phyloP scores from a whole-genome alignment of 2,329 filamentous ascomycete species.

The Trichoderma hamatum region DNA sequence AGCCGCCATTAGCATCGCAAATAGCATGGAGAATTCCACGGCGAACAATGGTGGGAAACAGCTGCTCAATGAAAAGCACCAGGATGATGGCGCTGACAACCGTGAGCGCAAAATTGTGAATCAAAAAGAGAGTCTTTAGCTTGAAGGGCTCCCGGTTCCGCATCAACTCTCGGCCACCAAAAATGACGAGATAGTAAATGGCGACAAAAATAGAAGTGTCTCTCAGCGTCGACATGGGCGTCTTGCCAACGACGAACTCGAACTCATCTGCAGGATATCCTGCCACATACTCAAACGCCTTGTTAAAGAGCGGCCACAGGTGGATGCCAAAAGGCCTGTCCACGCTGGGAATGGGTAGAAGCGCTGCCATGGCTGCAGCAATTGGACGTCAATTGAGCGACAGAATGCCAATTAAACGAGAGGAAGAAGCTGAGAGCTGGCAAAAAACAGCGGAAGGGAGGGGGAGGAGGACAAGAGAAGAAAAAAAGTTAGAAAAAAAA shows the following conservation, averaged over 20 bases:
- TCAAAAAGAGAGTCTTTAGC: conserved; percentile 77
- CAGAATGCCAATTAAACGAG: background rate
- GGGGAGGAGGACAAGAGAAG: background rate
- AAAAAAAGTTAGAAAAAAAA: background rate
- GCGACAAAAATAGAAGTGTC: conserved; percentile 70
- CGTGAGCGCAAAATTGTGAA: conserved; percentile 87
- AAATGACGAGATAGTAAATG: conserved; percentile 81
- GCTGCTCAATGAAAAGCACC: conserved; percentile 77
- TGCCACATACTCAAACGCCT: conserved; percentile 67
- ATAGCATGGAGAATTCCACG: conserved; percentile 80
- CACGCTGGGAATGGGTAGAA: conserved; percentile 13
- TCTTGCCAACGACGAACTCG: conserved; percentile 70
- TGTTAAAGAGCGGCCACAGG: conserved; percentile 63
- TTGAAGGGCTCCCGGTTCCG: conserved; percentile 73
- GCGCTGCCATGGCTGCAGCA: conserved; percentile 9
- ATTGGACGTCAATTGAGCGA: background rate
- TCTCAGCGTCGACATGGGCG: conserved; percentile 79
- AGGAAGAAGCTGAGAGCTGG: background rate
- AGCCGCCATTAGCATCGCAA: conserved; percentile 68
- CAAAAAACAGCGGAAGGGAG: background rate
- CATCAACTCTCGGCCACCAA: conserved; percentile 83
- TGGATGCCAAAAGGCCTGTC: conserved; percentile 28
- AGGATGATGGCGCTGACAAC: conserved; percentile 72
- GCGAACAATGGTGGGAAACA: conserved; percentile 72
- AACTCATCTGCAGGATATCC: conserved; percentile 82